A percentile compares a stretch with the other conserved stretches of the same genome.
Evolutionary conservation across 116 monocot species (phyloP).

Genomic region (Cymodocea nodosa): DNA sequence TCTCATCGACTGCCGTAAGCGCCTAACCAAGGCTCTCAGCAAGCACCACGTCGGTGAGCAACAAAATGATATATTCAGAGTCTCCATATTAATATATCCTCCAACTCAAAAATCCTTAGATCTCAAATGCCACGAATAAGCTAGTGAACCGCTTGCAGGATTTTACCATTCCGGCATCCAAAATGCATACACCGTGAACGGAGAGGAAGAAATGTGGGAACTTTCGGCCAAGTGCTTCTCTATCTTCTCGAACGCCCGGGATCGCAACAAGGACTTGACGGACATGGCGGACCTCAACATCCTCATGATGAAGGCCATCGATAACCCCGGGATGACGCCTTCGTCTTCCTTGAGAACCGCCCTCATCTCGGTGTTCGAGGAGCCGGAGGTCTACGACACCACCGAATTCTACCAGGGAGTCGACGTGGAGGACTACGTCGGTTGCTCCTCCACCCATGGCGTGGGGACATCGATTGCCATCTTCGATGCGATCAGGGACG

Average conservation of each 20-base stretch:
- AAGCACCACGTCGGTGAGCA: conserved; percentile 26
- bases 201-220: conserved; percentile 72
- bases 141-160: conserved; percentile 25
- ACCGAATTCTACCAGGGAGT: conserved; percentile 10
- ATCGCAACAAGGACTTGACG: conserved; percentile 57
- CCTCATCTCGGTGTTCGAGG: conserved; percentile 67
- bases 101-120: too few species aligned
- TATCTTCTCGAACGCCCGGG: conserved; percentile 30
- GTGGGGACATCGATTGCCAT: conserved; percentile 67
- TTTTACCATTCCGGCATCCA: conserved; percentile 79
- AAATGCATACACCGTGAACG: conserved; percentile 41
- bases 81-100: too few species aligned
- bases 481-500: conserved; percentile 70
- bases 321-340: conserved; percentile 66
- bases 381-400: conserved; percentile 26
- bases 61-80: not conserved
- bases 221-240: conserved; percentile 40
- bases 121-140: too few species aligned
- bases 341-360: conserved; percentile 60
- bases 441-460: conserved; percentile 66
- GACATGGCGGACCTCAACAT: conserved; percentile 84
- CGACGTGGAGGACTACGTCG: conserved; percentile 21
- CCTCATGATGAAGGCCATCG: conserved; percentile 82
- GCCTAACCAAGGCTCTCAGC: conserved; percentile 17
- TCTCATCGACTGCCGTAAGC: conserved; percentile 33